Evolutionary conservation across 164 flowering plant species (phyloP).

Genomic region (Vitis cinerea): DNA sequence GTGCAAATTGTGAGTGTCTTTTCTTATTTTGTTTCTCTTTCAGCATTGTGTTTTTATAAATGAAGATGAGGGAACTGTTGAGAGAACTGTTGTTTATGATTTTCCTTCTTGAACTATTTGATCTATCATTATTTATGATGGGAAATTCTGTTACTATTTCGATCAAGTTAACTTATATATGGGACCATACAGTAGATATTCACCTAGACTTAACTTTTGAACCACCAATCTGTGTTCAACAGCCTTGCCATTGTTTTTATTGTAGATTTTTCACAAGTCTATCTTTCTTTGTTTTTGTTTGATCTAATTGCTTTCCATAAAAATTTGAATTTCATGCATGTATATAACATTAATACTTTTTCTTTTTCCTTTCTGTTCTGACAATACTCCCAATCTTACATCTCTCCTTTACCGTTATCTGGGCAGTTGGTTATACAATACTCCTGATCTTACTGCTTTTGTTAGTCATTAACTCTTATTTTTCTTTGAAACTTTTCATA

Average conservation of each 20-base stretch:
- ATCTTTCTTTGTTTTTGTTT: neutral
- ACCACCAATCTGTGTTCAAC: too few relatives aligned
- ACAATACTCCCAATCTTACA: too few relatives aligned
- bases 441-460: neutral
- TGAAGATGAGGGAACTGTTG: neutral
- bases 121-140: too few relatives aligned
- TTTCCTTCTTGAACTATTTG: too few relatives aligned
- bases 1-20: slow-evolving; percentile 20
- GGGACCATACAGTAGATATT: too few relatives aligned
- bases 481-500: slow-evolving; percentile 13
- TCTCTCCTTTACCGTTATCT: too few relatives aligned
- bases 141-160: too few relatives aligned
- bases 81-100: too few relatives aligned
- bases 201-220: too few relatives aligned
- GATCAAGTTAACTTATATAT: too few relatives aligned
- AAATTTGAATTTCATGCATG: neutral
- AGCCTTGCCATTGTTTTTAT: neutral
- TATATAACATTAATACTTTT: neutral
- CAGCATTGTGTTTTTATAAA: neutral
- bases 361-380: too few relatives aligned
- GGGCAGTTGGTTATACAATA: too few relatives aligned
- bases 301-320: neutral
- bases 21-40: slow-evolving; percentile 1
- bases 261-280: slow-evolving; percentile 1
- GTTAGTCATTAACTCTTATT: neutral